Conservation (phyloP, 345 rosid species). For the Eucalyptus melliodora region DNA sequence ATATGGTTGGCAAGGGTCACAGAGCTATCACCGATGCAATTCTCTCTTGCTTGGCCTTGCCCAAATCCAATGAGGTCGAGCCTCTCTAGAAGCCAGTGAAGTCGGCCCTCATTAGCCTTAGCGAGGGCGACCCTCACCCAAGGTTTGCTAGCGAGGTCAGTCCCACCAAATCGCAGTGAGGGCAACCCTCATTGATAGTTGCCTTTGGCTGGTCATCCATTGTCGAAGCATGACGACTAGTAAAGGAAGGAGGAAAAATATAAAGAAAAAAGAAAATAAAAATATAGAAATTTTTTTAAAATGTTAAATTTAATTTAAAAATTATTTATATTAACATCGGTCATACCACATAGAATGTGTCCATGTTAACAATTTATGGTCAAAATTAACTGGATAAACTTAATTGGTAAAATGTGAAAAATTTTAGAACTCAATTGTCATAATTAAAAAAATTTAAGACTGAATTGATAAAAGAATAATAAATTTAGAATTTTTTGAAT, state of each 20-base stretch:
- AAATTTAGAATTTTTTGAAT: too few relatives aligned
- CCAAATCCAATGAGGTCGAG: not conserved
- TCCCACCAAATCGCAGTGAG: not conserved
- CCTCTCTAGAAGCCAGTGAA: accelerated
- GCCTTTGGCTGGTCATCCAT: accelerated
- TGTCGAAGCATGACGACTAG: accelerated
- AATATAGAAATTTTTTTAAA: too few relatives aligned
- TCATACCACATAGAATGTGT: accelerated
- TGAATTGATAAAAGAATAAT: too few relatives aligned
- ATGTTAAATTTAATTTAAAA: too few relatives aligned
- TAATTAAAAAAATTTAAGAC: accelerated
- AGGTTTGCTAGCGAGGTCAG: accelerated
- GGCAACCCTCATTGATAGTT: too few relatives aligned
- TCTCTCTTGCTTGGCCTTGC: not conserved
- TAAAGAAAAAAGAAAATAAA: too few relatives aligned
- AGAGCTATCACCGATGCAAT: accelerated
- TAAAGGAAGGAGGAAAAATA: not conserved
- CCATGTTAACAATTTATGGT: accelerated
- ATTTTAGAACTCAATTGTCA: accelerated
- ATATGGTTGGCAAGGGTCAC: not conserved
- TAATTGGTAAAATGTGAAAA: accelerated
- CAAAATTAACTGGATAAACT: accelerated
- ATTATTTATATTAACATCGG: too few relatives aligned
- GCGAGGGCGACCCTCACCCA: accelerated
- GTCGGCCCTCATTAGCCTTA: not conserved